phyloP scores from a whole-genome alignment of 2,329 filamentous ascomycete genomes.

The Dichotomopilus funicola region DNA sequence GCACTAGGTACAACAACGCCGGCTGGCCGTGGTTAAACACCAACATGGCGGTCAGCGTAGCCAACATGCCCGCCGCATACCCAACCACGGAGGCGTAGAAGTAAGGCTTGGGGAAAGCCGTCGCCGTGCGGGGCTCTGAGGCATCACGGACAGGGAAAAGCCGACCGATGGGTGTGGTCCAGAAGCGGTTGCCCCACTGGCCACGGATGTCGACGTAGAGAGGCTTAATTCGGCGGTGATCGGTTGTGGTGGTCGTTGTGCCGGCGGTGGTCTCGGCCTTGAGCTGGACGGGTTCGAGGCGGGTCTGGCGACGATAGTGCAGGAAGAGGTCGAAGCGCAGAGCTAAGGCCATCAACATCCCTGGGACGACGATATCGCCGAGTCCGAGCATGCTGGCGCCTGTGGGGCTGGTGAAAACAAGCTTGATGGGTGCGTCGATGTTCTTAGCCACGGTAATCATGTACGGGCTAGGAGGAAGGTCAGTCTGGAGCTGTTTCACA shows the following conservation, averaged over 20 bases:
- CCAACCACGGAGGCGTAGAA: constrained; percentile 72
- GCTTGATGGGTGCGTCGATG: constrained; percentile 87
- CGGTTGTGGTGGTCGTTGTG: constrained; percentile 31
- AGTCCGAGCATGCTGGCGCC: constrained; percentile 77
- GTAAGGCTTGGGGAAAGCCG: constrained; percentile 72
- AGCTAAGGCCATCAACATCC: constrained; percentile 81
- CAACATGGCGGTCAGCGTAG: constrained; percentile 70
- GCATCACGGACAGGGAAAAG: constrained; percentile 26
- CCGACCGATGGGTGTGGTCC: constrained; percentile 46
- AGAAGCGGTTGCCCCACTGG: constrained; percentile 78
- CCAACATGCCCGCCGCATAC: constrained; percentile 71
- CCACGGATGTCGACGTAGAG: constrained; percentile 56
- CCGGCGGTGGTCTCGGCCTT: constrained; percentile 28
- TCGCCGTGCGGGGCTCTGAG: constrained; percentile 33
- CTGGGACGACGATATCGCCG: constrained; percentile 89
- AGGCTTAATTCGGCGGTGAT: constrained; percentile 44
- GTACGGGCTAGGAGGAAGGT: constrained; percentile 49
- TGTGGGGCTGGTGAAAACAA: constrained; percentile 66
- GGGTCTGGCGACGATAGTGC: constrained; percentile 66
- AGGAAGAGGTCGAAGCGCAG: constrained; percentile 87
- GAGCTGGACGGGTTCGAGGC: constrained; percentile 36
- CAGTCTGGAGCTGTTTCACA: constrained; percentile 10
- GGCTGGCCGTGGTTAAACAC: constrained; percentile 79
- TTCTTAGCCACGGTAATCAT: constrained; percentile 85
- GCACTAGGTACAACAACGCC: constrained; percentile 86